Base-by-base conservation (phyloP, 2,329 filamentous ascomycete species). In the Cladophialophora bantiana region DNA sequence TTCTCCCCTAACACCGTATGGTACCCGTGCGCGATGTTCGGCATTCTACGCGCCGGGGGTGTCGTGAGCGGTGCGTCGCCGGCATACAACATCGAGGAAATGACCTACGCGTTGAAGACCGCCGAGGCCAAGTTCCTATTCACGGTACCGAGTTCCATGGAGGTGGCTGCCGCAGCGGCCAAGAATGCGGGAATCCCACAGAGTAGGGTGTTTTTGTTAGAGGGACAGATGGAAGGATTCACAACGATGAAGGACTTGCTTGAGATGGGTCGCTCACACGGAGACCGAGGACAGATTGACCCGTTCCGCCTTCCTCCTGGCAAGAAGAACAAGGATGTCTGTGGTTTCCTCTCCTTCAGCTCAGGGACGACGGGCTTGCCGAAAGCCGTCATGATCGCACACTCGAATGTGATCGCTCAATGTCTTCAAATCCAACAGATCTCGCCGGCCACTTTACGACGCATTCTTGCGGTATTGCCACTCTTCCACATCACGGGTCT, bases 81-180 rank as follows among this genome's bases (percentile, higher is more conserved):
- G 0, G 88, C 87, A 0, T 90, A 90, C 75, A 89, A 86, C 34
- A 81, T 86, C 15, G 88, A 90, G 58, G 89, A 91, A 71, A 89
- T 90, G 85, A 84, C 83, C 0, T 89, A 89, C 75, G 87, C 87
- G 1, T 77, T 90, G 2, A 83, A 85, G 71, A 88, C 82, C 0
- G 85, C 82, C 0, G 78, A 84, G 38, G 84, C 85, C 2, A 87
- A 83, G 68, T 68, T 71, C 59, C 56, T 71, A 10, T 68, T 71
- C 64, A 71, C 70, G 26, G 62, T 71, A 6, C 66, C 68, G 3
- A 59, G 60, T 9, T 64, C 59, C 18, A 83, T 88, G 76, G 79
- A 84, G 4, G 83, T 89, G 40, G 86, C 86, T 1, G 76, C 79
- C 9, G 80, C 80, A 15, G 85, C 85, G 15, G 86, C 86, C 2